These are phyloP conservation scores for Phytophthora melonis DNA, from an alignment of 352 stramenopile species.

Conservation along the genomic window DNA sequence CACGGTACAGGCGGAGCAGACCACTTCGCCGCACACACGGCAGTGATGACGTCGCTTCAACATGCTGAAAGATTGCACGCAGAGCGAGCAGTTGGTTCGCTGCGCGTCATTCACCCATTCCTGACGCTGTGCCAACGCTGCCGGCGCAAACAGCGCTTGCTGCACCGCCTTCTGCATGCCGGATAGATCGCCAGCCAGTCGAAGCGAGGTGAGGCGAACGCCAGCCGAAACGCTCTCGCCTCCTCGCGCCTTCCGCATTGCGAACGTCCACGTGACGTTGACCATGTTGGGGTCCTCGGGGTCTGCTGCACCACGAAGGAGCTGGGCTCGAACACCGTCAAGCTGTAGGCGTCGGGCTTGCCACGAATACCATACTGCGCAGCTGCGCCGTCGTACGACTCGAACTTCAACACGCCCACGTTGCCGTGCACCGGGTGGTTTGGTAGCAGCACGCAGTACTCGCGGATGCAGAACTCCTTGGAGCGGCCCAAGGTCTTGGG, in stretches of 20 bases:
- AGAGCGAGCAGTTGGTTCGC: conserved; percentile 84
- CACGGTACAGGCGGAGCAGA: conserved; percentile 81
- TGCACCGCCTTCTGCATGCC: conserved; percentile 74
- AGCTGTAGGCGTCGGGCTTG: conserved; percentile 78
- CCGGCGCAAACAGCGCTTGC: conserved; percentile 75
- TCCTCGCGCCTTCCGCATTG: conserved; percentile 80
- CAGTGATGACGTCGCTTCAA: conserved; percentile 89
- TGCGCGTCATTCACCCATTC: conserved; percentile 87
- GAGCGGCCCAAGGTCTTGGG: conserved; percentile 79
- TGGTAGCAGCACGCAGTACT: conserved; percentile 77
- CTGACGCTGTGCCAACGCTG: conserved; percentile 63
- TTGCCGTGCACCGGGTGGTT: conserved; percentile 69
- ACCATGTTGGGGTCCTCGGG: conserved; percentile 67
- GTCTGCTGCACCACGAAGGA: conserved; percentile 80
- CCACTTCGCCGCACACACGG: conserved; percentile 88
- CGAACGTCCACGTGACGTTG: conserved; percentile 76
- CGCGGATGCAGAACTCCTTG: conserved; percentile 86
- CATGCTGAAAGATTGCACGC: conserved; percentile 80
- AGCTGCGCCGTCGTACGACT: conserved; percentile 84
- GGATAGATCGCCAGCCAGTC: conserved; percentile 65
- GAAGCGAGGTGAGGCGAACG: conserved; percentile 70
- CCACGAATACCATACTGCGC: conserved; percentile 78
- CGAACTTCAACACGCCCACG: conserved; percentile 78
- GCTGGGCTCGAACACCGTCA: conserved; percentile 82
- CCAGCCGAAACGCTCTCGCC: conserved; percentile 74